phyloP scores from a whole-genome alignment of 371 early-diverging fungal genomes.

The Actinomucor elegans region DNA sequence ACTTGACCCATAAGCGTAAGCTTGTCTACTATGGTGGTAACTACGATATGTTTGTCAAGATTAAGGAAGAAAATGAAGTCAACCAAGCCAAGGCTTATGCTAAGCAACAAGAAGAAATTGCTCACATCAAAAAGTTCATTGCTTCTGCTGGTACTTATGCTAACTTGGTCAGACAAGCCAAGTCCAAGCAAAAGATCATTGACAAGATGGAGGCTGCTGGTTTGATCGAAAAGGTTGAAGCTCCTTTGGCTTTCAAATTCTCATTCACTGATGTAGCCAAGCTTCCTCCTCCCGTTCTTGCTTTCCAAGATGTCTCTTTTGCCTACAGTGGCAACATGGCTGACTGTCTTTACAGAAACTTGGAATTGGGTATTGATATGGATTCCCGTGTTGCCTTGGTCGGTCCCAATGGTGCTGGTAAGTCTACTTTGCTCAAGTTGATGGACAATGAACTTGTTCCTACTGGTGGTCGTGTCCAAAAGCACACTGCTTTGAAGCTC shows the following conservation, averaged over 20 bases:
- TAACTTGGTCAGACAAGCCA: conserved; percentile 97
- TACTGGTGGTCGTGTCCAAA: conserved; percentile 85
- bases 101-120: conserved; percentile 98
- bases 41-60: conserved; percentile 95
- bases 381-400: conserved; percentile 93
- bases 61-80: conserved; percentile 90
- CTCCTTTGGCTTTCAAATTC: conserved; percentile 78
- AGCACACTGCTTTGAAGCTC: conserved; percentile 90
- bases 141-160: conserved; percentile 99
- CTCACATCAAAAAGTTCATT: conserved; percentile 98
- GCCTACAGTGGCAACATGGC: conserved; percentile 83
- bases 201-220: conserved; percentile 99
- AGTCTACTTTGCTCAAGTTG: conserved; percentile 93
- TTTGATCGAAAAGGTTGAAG: conserved; percentile 89
- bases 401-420: conserved; percentile 93
- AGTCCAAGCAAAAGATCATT: conserved; percentile 98
- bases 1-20: conserved; percentile 86
- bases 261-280: conserved; percentile 83
- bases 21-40: conserved; percentile 96
- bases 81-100: conserved; percentile 97
- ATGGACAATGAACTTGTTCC: conserved; percentile 86
- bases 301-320: conserved; percentile 91
- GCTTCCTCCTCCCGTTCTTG: conserved; percentile 97
- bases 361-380: conserved; percentile 94
- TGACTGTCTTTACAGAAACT: conserved; percentile 84